Evolutionary conservation across 176 grass and related monocot species (phyloP).

Genomic region (Hordeum vulgare): MorexV3_pseudomolecules_assembly NC_058520.1:564690030-564690529

Average conservation of each 20-base stretch:
- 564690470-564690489: not conserved
- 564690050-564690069: not conserved
- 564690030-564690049: constrained; percentile 24
- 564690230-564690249: not conserved
- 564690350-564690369: not conserved
- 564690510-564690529: not conserved
- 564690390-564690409: not conserved
- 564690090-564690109: not conserved
- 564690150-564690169: not conserved
- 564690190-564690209: not conserved
- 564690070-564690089: not conserved
- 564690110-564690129: not conserved
- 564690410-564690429: not conserved
- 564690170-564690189: constrained; percentile 22
- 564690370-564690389: not conserved
- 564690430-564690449: not conserved
- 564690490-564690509: not conserved
- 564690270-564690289: not conserved
- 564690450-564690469: not conserved
- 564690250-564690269: constrained; percentile 1
- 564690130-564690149: not conserved
- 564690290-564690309: not conserved
- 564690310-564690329: not conserved
- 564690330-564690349: not conserved
- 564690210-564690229: constrained; percentile 30